Percentiles rank a stretch among this genome's conserved stretches.
These are phyloP conservation scores for Cyclaneusma minus DNA, from an alignment of 2,329 filamentous ascomycete species.

Conservation along the genomic window DNA sequence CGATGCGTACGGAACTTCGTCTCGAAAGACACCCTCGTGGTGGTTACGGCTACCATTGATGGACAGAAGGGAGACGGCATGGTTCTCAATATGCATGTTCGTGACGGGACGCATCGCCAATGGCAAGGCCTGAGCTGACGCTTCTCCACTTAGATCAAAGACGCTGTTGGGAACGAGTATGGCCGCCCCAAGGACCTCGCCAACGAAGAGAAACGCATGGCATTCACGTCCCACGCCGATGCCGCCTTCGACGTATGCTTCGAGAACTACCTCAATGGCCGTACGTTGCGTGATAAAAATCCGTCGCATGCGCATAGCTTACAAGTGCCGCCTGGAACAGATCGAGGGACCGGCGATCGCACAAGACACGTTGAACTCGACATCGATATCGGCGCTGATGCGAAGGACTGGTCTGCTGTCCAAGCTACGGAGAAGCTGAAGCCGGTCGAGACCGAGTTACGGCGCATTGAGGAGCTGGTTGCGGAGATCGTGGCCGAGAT, in stretches of 20 bases:
- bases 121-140: conserved; percentile 1
- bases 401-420: conserved; percentile 95
- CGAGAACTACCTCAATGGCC: conserved; percentile 60
- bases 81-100: conserved; percentile 83
- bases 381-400: conserved; percentile 27
- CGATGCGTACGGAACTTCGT: conserved; percentile 97
- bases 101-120: conserved; percentile 17
- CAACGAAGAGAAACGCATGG: conserved; percentile 71
- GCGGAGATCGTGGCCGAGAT: conserved; percentile 82
- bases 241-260: conserved; percentile 95
- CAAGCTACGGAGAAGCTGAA: conserved; percentile 95
- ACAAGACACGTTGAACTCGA: conserved; percentile 44
- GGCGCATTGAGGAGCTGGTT: conserved; percentile 82
- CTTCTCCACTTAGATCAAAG: conserved; percentile 57
- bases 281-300: too few species aligned
- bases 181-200: conserved; percentile 79
- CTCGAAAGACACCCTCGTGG: conserved; percentile 77
- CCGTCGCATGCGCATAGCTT: conserved; percentile 1
- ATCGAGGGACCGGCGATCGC: conserved; percentile 14
- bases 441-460: conserved; percentile 87
- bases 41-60: conserved; percentile 79
- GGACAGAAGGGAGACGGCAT: conserved; percentile 87
- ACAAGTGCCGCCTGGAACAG: too few species aligned
- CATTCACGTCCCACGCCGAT: conserved; percentile 86
- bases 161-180: conserved; percentile 93